Conservation (phyloP, 2,329 filamentous ascomycete species). For the Trichoderma sp. region DNA sequence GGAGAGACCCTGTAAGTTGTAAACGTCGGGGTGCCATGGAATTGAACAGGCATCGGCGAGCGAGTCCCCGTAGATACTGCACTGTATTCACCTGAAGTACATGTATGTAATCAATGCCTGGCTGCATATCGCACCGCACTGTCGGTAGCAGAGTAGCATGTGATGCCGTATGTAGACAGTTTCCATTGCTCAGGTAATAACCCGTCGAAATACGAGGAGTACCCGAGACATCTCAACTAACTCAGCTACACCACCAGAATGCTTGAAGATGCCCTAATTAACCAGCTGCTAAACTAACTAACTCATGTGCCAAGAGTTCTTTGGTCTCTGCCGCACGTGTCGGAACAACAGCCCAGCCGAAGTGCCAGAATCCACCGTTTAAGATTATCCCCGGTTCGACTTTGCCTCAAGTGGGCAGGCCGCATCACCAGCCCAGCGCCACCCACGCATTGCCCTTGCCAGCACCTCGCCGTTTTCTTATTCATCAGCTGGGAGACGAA, state of each 20-base stretch:
- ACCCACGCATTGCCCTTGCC: neutral
- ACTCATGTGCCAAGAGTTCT: neutral
- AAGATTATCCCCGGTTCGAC: neutral
- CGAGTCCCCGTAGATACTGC: neutral
- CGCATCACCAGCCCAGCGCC: neutral
- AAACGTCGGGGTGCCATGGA: neutral
- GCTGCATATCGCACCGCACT: neutral
- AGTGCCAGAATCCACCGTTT: neutral
- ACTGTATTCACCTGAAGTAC: neutral
- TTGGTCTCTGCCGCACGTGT: neutral
- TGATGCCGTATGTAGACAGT: neutral
- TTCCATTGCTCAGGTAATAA: neutral
- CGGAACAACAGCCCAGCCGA: constrained; percentile 6
- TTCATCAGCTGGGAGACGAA: neutral
- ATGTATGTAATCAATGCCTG: neutral
- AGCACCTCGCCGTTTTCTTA: neutral
- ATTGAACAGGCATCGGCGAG: neutral
- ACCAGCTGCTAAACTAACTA: neutral
- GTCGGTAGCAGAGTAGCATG: neutral
- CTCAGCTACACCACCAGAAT: neutral
- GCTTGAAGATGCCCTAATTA: neutral
- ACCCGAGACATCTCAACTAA: neutral
- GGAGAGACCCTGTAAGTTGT: neutral
- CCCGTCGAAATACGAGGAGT: neutral
- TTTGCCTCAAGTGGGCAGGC: neutral